Evolutionary conservation across 306 rosid genomes (phyloP), one percentile per base, ranked within the genome.

Genomic region (Vicia faba): DNA sequence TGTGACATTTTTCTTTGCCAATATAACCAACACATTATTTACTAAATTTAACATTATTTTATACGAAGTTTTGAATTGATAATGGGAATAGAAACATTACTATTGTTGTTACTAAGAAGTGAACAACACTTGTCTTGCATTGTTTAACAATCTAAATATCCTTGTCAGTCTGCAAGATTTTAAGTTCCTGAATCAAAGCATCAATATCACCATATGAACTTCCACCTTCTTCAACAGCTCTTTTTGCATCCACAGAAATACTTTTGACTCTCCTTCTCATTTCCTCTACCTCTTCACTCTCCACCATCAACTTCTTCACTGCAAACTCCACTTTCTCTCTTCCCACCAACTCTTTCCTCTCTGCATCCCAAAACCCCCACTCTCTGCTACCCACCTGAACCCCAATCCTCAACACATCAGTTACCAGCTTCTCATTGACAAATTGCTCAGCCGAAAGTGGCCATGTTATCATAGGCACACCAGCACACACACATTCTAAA

Each of bases 361-460:
- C 80, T 3, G 3, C 26, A 38, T 66, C 28, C 72, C 76, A 60
- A 5, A 19, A 7, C 72, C 20, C 54, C 96, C 97, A 87, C 61
- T 87, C 87, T n/a, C 18, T 45, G 12, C 76, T 87, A 45, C 97
- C 95, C 41, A 84, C 92, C 14, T 71, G 80, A 2, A 84, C 83
- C 18, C 95, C 95, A 46, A 75, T 57, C 61, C 71, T 60, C 81
- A 85, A 71, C 41, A 89, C 75, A 10, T 74, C 57, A 2, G 82
- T 83, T 5, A 89, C 10, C 81, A 89, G 23, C 75, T 85, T 89
- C 86, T 89, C 96, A 6, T 87, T 87, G 60, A 48, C 72, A 48
- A 87, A 89, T 20, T 89, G 91, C 75, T 89, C 96, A 0, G 95
- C 95, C 2, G 83, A 57, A 3, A 89, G 51, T 2, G 96, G 96